Conservation (phyloP, 768 basidiomycete genomes). For the Amanita fuliginea region DNA sequence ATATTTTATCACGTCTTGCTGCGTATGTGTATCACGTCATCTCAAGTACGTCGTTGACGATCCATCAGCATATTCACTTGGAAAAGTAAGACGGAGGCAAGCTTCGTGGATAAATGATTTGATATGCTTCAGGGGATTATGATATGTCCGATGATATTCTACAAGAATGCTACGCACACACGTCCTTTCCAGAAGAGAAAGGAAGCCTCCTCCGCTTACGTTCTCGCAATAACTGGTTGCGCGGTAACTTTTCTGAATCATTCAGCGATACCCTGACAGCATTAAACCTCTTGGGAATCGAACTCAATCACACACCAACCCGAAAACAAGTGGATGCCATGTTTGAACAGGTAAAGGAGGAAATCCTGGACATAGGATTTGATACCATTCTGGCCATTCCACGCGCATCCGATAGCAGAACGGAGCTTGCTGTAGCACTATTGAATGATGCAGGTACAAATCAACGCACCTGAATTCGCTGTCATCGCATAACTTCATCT, state of each 20-base stretch:
- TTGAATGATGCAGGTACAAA: constrained; percentile 56
- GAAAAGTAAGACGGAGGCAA: constrained; percentile 33
- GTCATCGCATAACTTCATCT: background rate
- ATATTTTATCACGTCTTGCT: constrained; percentile 44
- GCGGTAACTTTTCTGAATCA: constrained; percentile 43
- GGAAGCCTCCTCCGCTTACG: constrained; percentile 46
- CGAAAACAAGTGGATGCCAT: constrained; percentile 45
- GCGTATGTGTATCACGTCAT: constrained; percentile 32
- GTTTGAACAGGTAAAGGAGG: constrained; percentile 62
- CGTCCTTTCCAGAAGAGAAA: constrained; percentile 40
- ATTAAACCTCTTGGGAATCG: constrained; percentile 50
- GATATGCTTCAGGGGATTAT: constrained; percentile 34
- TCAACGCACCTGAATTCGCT: background rate
- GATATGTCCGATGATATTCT: constrained; percentile 40
- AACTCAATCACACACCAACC: constrained; percentile 42
- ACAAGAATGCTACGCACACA: constrained; percentile 40
- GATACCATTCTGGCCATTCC: constrained; percentile 57
- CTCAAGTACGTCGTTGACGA: background rate
- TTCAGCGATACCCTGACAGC: constrained; percentile 48
- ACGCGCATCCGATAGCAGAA: constrained; percentile 44
- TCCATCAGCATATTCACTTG: constrained; percentile 44
- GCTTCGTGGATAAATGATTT: background rate
- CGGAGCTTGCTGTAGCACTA: constrained; percentile 52
- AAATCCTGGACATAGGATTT: constrained; percentile 59
- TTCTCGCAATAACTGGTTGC: constrained; percentile 54